Conservation (phyloP, 176 grass and related monocot species). For the Tillandsia leiboldiana region DNA sequence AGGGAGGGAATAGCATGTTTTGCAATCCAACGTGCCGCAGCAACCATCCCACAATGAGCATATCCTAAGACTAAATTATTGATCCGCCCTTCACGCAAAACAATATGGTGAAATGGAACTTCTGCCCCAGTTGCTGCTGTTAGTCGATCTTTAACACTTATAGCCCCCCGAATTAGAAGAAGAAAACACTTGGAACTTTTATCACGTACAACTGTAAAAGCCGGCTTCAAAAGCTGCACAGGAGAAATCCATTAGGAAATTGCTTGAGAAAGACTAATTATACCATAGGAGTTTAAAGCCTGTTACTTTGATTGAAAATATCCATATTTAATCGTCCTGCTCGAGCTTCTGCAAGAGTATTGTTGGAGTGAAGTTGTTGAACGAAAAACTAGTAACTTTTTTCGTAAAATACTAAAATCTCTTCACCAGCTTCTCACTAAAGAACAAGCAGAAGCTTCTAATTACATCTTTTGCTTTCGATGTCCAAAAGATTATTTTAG, state of each 20-base stretch:
- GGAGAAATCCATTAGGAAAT: background rate
- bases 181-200: slow-evolving; percentile 59
- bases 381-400: too few relatives aligned
- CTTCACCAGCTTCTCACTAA: too few relatives aligned
- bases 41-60: slow-evolving; percentile 69
- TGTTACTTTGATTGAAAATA: too few relatives aligned
- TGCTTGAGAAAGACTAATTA: background rate
- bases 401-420: too few relatives aligned
- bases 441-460: too few relatives aligned
- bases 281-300: background rate
- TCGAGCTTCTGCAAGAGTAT: too few relatives aligned
- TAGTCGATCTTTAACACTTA: slow-evolving; percentile 72
- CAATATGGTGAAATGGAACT: slow-evolving; percentile 61
- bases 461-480: too few relatives aligned
- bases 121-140: slow-evolving; percentile 70
- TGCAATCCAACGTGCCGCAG: slow-evolving; percentile 60
- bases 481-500: too few relatives aligned
- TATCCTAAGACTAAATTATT: slow-evolving; percentile 42
- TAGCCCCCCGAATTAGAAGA: slow-evolving; percentile 87
- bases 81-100: slow-evolving; percentile 31
- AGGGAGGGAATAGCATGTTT: slow-evolving; percentile 45
- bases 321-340: too few relatives aligned
- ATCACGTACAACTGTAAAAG: slow-evolving; percentile 63
- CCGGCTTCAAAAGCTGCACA: slow-evolving; percentile 81
- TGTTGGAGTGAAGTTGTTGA: too few relatives aligned